Percentiles rank a stretch among this genome's conserved stretches.
Conservation (phyloP, 306 rosid species). For the Alnus glutinosa region DNA sequence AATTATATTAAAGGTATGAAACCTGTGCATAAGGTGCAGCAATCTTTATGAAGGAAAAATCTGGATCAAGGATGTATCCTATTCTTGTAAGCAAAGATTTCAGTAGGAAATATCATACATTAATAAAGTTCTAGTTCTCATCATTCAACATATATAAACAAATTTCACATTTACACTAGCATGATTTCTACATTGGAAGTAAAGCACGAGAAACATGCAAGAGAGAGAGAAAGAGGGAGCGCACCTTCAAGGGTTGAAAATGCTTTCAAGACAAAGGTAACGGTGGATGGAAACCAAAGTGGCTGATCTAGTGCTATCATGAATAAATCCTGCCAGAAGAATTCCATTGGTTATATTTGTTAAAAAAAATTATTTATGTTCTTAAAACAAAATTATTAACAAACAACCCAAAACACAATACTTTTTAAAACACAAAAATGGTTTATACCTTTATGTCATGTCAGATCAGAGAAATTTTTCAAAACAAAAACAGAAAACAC, state of each 20-base stretch:
- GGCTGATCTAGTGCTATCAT: slow-evolving; percentile 89
- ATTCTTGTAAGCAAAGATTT: slow-evolving; percentile 51
- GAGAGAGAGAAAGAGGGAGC: slow-evolving; percentile 19
- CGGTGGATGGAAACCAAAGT: slow-evolving; percentile 83
- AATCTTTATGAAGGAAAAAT: slow-evolving; percentile 85
- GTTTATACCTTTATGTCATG: too few relatives aligned
- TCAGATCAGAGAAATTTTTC: too few relatives aligned
- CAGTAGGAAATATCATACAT: slow-evolving; percentile 6
- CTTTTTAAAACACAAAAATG: too few relatives aligned
- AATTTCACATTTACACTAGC: not conserved
- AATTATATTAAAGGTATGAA: not conserved
- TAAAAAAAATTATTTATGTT: too few relatives aligned
- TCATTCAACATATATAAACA: not conserved
- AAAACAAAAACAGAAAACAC: too few relatives aligned
- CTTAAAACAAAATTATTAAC: too few relatives aligned
- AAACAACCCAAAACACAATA: too few relatives aligned
- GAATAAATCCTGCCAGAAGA: slow-evolving; percentile 68
- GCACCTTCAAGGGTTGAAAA: slow-evolving; percentile 93
- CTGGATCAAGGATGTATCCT: slow-evolving; percentile 78
- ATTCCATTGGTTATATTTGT: not conserved
- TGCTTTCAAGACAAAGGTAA: slow-evolving; percentile 82
- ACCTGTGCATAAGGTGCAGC: slow-evolving; percentile 99
- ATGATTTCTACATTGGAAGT: not conserved
- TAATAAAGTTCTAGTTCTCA: slow-evolving; percentile 3
- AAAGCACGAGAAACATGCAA: not conserved